A percentile compares a stretch with the other conserved stretches of the same genome.
phyloP scores from a whole-genome alignment of 2,329 filamentous ascomycete genomes.

The Xylariaceae sp. region DNA sequence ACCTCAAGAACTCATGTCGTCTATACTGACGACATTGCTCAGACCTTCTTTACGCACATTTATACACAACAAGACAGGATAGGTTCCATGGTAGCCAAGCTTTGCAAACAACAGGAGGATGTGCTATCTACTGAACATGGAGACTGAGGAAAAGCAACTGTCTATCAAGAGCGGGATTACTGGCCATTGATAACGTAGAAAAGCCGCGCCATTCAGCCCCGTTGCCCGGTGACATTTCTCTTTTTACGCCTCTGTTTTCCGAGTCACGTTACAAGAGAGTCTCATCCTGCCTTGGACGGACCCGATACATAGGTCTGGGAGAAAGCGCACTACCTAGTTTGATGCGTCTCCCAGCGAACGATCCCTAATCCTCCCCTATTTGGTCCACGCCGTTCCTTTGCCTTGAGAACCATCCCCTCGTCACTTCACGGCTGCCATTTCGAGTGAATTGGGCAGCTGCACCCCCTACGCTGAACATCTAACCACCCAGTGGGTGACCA shows the following conservation, averaged over 20 bases:
- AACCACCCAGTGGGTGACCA: constrained; percentile 6
- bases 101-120: constrained; percentile 5
- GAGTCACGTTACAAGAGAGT: constrained; percentile 11
- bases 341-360: neutral
- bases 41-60: no score
- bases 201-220: constrained; percentile 21
- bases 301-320: no score
- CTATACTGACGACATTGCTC: no score
- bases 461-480: neutral
- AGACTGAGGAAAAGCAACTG: constrained; percentile 14
- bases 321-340: no score
- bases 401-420: no score
- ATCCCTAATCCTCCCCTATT: no score
- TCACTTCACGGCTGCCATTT: no score
- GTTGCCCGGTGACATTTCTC: constrained; percentile 18
- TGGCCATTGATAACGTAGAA: constrained; percentile 13
- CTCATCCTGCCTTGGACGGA: no score
- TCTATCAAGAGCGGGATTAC: constrained; percentile 28
- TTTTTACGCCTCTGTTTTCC: constrained; percentile 22
- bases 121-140: constrained; percentile 10
- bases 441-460: no score
- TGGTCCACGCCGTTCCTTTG: no score
- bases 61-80: neutral
- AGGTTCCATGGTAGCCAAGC: constrained; percentile 3
- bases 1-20: no score